Evolutionary conservation across 371 early-diverging fungal genomes (phyloP), one percentile per base, ranked within the genome.

Genomic region (Mortierella sp.): DNA sequence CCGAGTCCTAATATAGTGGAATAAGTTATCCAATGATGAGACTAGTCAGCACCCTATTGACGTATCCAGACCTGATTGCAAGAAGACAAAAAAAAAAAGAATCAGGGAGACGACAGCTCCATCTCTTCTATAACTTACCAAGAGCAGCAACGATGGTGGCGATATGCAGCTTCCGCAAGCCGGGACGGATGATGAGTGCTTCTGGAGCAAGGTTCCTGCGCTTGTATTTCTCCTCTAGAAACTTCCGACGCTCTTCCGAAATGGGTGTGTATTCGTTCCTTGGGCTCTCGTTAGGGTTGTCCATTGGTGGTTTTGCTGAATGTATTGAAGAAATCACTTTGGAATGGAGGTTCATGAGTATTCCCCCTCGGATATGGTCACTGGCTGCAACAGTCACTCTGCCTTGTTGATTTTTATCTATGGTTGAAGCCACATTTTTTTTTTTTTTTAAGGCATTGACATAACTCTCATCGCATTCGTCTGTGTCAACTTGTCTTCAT

Each of bases 201-300:
- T 69, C 78, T n/a, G 78, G 78, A n/a, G 78, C 78, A 6, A 76
- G 62, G 41, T 64, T 76, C 48, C 78, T 51, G 46, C 78, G 78
- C 51, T 48, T 76, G 52, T 60, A 76, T 31, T 76, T 76, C 28
- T 76, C 78, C 43, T 76, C 78, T 14, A 76, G 78, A 34, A 49
- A 53, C n/a, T 9, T 56, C 31, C 78, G 44, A 31, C 54, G 52
- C 50, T 76, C 70, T n/a, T 76, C 78, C 2, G 75, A 46, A 42
- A 73, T 37, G 30, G 75, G 68, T 12, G 39, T 43, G 27, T 73
- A 73, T 19, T 63, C 68, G 51, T 63, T 53, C 46, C 60, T 58
- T 19, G 75, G 75, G 15, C 49, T 54, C 50, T 68, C 68, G 42
- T 73, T 73, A 2, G 68, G 68, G 48, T 56, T 73, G 64, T 73